Conservation (phyloP, 345 rosid species). For the thale cress (Arabidopsis thaliana) region DNA sequence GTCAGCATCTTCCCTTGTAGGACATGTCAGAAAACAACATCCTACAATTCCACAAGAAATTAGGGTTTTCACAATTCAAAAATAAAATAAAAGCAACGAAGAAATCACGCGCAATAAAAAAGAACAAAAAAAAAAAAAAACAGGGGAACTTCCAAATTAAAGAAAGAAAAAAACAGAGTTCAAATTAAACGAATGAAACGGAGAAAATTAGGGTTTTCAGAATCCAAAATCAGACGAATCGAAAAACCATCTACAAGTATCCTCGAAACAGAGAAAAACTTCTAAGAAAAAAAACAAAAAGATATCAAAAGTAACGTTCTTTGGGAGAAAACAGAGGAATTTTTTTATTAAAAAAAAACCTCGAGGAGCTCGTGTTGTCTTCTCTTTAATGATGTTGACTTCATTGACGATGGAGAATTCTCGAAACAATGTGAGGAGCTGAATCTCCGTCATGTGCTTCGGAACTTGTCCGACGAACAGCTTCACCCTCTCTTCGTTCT, state of each 20-base stretch:
- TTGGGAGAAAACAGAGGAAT: neutral
- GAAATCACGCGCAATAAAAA: neutral
- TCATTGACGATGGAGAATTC: conserved; percentile 86
- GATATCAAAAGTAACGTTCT: neutral
- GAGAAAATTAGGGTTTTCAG: conserved; percentile 13
- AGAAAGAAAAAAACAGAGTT: neutral
- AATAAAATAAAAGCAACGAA: neutral
- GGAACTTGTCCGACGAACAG: conserved; percentile 99
- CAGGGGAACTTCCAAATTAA: conserved; percentile 8
- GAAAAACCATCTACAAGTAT: neutral
- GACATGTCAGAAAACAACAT: conserved; percentile 89
- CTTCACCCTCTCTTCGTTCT: conserved; percentile 83
- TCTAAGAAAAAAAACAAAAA: neutral
- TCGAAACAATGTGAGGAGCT: conserved; percentile 82
- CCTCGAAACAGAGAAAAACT: neutral
- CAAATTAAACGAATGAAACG: conserved; percentile 4
- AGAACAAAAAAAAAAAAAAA: neutral
- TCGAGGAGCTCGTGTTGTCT: conserved; percentile 80
- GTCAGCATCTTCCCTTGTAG: conserved; percentile 95
- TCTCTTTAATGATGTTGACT: conserved; percentile 98
- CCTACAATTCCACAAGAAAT: conserved; percentile 49
- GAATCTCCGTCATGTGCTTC: conserved; percentile 84
- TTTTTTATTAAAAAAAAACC: conserved; percentile 48
- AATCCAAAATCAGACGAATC: neutral
- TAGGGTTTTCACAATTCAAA: conserved; percentile 12